Base-by-base conservation (phyloP, 2,329 filamentous ascomycete genomes). In the Graphilbum fragrans region DNA sequence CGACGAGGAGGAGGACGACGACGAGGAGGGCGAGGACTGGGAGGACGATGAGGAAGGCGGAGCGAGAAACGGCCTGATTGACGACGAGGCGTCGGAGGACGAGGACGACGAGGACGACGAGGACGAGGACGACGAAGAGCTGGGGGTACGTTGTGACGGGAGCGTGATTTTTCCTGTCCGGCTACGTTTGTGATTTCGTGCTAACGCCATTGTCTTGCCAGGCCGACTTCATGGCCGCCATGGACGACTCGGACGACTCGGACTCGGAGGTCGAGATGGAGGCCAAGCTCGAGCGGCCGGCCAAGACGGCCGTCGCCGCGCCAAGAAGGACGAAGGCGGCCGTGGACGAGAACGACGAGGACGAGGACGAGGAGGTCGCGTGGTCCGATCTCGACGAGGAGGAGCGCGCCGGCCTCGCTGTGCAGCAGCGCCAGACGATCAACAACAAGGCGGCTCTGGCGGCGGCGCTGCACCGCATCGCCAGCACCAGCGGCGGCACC, bases 371-470 rank as follows among this genome's bases (percentile, higher is more conserved):
- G 35, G 86, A 92, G 49, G 87, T 95, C 35, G 82, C 88, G 4
- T 75, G 94, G 49, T 94, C 86, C 25, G 88, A 95, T 53, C 65
- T 79, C 22, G 66, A 83, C 41, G 84, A 85, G 37, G 55, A 58
- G 48, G 87, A 93, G 53, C 82, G 77, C 53, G 85, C 85, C 62
- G 88, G 94, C 56, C 74, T 94, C 33, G 77, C 94, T 47, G 86
- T 87, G 16, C 84, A 94, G 64, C 86, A 92, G 58, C 84, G 87
- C 53, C 80, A 95, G 50, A 95, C 88, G 41, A 96, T 96, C 67
- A 95, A 98, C 74, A 98, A 98, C 68, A 88, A 84, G 41, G 70
- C 84, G 50, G 92, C 90, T 27, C 83, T 98, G 39, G 75, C 77
- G 50, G 71, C 84, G 51, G 79, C 86, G 12, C 72, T 93, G 47